A percentile compares a stretch with the other conserved stretches of the same genome.
Evolutionary conservation across 2,329 filamentous ascomycete species (phyloP).

Genomic region (Xylariaceae sp.): DNA sequence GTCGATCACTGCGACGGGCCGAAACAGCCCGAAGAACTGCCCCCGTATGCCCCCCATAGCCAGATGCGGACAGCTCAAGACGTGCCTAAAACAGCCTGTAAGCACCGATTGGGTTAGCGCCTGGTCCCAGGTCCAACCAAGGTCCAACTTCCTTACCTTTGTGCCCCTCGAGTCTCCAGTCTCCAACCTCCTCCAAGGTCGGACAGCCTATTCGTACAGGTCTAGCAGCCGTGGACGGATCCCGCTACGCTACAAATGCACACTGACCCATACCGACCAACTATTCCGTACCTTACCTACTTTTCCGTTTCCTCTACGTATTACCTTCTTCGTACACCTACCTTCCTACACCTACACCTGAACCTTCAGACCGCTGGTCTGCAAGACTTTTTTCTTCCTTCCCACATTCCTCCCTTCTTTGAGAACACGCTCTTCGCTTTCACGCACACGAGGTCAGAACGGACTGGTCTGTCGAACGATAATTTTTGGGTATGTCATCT

Average conservation of each 20-base stretch:
- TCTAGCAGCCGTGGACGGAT: no score
- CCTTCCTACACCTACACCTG: conserved; percentile 1
- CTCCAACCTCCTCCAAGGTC: conserved; percentile 1
- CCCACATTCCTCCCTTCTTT: conserved; percentile 8
- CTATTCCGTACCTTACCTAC: conserved; percentile 2
- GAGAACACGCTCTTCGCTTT: conserved; percentile 12
- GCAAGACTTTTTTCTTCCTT: conserved; percentile 17
- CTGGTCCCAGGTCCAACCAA: no score
- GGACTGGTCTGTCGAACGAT: conserved; percentile 20
- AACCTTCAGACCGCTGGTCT: conserved; percentile 18
- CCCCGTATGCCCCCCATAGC: neutral
- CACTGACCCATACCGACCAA: neutral
- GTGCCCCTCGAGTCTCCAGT: conserved; percentile 6
- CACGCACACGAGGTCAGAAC: conserved; percentile 10
- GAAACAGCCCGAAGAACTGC: neutral
- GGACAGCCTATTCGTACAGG: no score
- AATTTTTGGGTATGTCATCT: conserved; percentile 17
- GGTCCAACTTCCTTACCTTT: neutral
- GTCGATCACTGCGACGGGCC: neutral
- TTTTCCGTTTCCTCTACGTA: neutral
- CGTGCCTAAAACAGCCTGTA: neutral
- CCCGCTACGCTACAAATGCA: no score
- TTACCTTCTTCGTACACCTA: neutral
- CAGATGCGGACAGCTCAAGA: neutral
- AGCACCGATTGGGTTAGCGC: no score